phyloP scores from a whole-genome alignment of 108 stramenopile genomes.

The Chaetoceros muelleri region DNA sequence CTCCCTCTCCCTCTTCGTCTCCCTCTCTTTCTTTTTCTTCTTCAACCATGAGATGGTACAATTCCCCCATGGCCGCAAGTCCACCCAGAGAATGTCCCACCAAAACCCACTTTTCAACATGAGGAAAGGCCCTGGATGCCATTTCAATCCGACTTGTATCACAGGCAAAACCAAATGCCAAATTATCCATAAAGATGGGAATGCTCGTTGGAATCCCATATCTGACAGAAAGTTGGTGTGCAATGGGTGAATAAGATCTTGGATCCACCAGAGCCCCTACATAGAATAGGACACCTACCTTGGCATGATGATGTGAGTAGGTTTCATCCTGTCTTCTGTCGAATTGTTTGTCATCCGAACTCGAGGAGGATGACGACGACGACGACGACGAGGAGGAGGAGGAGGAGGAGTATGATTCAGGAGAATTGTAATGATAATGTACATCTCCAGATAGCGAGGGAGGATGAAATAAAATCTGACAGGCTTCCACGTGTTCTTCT shows the following conservation, averaged over 20 bases:
- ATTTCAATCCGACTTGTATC: slow-evolving; percentile 10
- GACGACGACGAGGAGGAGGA: no score
- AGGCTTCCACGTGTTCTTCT: no score
- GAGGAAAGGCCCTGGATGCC: slow-evolving; percentile 12
- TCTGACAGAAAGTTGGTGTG: slow-evolving; percentile 2
- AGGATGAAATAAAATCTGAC: no score
- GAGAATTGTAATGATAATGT: no score
- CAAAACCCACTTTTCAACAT: slow-evolving; percentile 19
- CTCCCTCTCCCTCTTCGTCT: no score
- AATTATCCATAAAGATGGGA: slow-evolving; percentile 18
- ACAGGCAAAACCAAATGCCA: slow-evolving; percentile 12
- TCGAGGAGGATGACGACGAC: neutral
- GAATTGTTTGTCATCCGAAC: no score
- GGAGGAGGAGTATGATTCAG: no score
- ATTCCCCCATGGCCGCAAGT: slow-evolving; percentile 8
- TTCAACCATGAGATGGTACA: slow-evolving; percentile 2
- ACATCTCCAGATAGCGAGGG: no score
- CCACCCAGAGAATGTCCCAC: slow-evolving; percentile 28
- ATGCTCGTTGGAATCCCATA: slow-evolving; percentile 11
- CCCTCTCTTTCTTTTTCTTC: neutral
- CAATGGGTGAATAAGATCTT: slow-evolving; percentile 16
- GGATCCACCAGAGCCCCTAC: slow-evolving; percentile 26
- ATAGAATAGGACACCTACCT: slow-evolving; percentile 18
- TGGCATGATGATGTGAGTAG: no score
- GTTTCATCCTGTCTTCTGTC: no score